phyloP scores from a whole-genome alignment of 768 basidiomycete genomes.

The Kwoniella sp. region DNA sequence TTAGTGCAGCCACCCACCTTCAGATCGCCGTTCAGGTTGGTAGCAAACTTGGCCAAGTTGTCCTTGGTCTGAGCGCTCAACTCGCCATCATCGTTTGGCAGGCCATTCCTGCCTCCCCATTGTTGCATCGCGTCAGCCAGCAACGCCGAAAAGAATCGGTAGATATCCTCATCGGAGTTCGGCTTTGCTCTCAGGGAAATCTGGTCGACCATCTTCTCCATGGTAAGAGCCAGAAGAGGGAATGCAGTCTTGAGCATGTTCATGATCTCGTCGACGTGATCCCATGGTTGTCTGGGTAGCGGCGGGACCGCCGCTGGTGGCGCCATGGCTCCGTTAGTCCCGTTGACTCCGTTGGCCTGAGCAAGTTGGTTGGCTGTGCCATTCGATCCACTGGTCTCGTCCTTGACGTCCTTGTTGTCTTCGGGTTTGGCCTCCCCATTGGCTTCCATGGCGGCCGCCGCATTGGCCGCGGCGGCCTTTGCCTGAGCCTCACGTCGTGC shows the following conservation, averaged over 20 bases:
- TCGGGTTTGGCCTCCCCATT: slow-evolving; percentile 43
- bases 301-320: slow-evolving; percentile 18
- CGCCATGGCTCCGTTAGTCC: slow-evolving; percentile 7
- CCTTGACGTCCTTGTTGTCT: slow-evolving; percentile 28
- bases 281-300: slow-evolving; percentile 63
- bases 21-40: slow-evolving; percentile 47
- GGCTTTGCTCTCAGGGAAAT: slow-evolving; percentile 84
- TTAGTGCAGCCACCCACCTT: slow-evolving; percentile 28
- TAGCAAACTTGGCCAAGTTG: slow-evolving; percentile 52
- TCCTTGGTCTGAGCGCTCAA: slow-evolving; percentile 46
- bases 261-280: slow-evolving; percentile 87
- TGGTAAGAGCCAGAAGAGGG: slow-evolving; percentile 85
- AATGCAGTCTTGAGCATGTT: slow-evolving; percentile 92
- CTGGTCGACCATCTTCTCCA: slow-evolving; percentile 97
- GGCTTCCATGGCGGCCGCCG: slow-evolving; percentile 26
- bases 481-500: slow-evolving; percentile 21
- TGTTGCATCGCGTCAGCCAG: slow-evolving; percentile 74
- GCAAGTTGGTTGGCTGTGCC: slow-evolving; percentile 8
- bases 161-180: slow-evolving; percentile 85
- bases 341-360: not conserved
- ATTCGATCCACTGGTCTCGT: slow-evolving; percentile 17
- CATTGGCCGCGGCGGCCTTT: slow-evolving; percentile 26
- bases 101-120: slow-evolving; percentile 49
- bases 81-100: slow-evolving; percentile 50
- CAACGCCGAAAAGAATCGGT: slow-evolving; percentile 80